Evolutionary conservation across 2,329 filamentous ascomycete genomes (phyloP).

Genomic region (Pseudogymnoascus sp.): DNA sequence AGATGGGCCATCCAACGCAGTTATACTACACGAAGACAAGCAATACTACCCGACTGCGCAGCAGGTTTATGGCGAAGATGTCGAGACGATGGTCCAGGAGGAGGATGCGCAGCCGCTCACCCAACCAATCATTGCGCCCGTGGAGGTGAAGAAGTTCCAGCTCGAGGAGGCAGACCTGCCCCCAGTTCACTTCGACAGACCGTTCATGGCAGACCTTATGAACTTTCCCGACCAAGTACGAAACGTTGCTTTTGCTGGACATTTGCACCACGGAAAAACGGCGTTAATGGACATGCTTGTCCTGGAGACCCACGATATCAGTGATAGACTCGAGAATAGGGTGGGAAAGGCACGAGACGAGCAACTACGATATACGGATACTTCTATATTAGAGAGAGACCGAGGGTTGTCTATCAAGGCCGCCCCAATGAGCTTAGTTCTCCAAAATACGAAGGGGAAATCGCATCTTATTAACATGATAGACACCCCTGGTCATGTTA

Average conservation of each 20-base stretch:
- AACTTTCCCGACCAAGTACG: slow-evolving; percentile 91
- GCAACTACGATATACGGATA: slow-evolving; percentile 89
- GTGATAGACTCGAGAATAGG: slow-evolving; percentile 68
- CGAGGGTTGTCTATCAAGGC: slow-evolving; percentile 87
- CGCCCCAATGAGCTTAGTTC: slow-evolving; percentile 85
- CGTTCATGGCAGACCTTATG: slow-evolving; percentile 93
- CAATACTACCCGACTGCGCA: slow-evolving; percentile 98
- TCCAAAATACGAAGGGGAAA: slow-evolving; percentile 84
- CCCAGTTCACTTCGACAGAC: slow-evolving; percentile 75
- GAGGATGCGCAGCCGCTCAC: slow-evolving; percentile 91
- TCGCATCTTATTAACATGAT: slow-evolving; percentile 92
- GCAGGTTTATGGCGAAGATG: slow-evolving; percentile 88
- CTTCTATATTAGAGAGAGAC: slow-evolving; percentile 81
- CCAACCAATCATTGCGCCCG: slow-evolving; percentile 86
- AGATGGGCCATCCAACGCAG: slow-evolving; percentile 86
- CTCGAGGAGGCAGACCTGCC: slow-evolving; percentile 88
- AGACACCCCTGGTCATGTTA: slow-evolving; percentile 95
- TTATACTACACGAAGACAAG: slow-evolving; percentile 98
- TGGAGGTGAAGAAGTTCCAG: slow-evolving; percentile 93
- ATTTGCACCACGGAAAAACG: slow-evolving; percentile 96
- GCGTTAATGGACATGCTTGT: slow-evolving; percentile 98
- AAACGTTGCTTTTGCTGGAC: slow-evolving; percentile 85
- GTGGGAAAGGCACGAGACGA: slow-evolving; percentile 77
- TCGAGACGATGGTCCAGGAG: slow-evolving; percentile 93
- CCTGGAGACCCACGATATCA: slow-evolving; percentile 84